Percentiles rank a stretch among this genome's conserved stretches.
Evolutionary conservation across 495 filamentous ascomycete species (phyloP).

Genomic region (Cenococcum geophilum): DNA sequence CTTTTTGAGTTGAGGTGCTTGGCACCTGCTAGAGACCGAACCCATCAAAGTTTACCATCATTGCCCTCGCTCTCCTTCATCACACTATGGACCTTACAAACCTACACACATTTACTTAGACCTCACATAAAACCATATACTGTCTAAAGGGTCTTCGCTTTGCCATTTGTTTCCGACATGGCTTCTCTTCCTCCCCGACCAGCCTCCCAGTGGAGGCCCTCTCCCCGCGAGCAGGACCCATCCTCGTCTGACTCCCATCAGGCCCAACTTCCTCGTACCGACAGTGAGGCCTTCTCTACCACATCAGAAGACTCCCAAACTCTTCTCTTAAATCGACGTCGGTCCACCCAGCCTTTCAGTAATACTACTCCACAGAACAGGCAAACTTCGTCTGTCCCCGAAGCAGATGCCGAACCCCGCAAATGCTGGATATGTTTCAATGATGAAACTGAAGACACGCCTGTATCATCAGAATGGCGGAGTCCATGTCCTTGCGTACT

Average conservation of each 20-base stretch:
- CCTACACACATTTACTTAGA: background rate
- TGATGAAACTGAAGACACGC: slow-evolving; percentile 71
- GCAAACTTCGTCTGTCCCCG: slow-evolving; percentile 6
- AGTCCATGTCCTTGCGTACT: slow-evolving; percentile 84
- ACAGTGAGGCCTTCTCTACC: slow-evolving; percentile 25
- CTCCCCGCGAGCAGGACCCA: slow-evolving; percentile 12
- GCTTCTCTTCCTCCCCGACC: slow-evolving; percentile 30
- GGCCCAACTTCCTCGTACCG: slow-evolving; percentile 13
- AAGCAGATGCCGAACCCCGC: slow-evolving; percentile 41
- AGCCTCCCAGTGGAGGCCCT: slow-evolving; percentile 20
- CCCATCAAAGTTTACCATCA: too few relatives aligned
- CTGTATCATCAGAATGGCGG: slow-evolving; percentile 65
- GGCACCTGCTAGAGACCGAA: too few relatives aligned
- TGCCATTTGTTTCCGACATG: slow-evolving; percentile 14
- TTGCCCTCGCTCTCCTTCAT: too few relatives aligned
- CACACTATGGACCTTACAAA: background rate
- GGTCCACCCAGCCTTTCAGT: background rate
- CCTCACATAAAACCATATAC: too few relatives aligned
- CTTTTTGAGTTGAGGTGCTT: too few relatives aligned
- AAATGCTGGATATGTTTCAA: slow-evolving; percentile 93
- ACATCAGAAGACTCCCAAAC: slow-evolving; percentile 36
- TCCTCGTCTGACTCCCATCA: slow-evolving; percentile 16
- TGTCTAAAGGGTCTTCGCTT: background rate
- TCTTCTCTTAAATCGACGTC: slow-evolving; percentile 31
- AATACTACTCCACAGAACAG: slow-evolving; percentile 3